These are phyloP conservation scores for Cyberlindnera veronae DNA, from an alignment of 805 yeast species.

Conservation along the genomic window DNA sequence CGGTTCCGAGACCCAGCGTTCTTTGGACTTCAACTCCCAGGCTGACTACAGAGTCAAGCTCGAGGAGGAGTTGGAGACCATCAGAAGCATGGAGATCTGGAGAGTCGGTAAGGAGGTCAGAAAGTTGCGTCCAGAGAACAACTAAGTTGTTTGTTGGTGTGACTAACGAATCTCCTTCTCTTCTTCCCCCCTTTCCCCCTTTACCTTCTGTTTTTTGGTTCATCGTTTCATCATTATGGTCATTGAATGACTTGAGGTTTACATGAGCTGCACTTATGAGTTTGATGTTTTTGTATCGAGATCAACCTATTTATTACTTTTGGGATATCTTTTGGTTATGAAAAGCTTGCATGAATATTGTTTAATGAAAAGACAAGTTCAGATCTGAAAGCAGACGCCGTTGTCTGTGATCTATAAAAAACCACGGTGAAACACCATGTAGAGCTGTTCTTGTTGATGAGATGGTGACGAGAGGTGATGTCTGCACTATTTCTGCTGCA, in stretches of 20 bases:
- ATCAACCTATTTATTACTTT: slow-evolving; percentile 14
- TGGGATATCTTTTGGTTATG: slow-evolving; percentile 17
- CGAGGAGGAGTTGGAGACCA: slow-evolving; percentile 87
- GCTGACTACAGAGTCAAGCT: slow-evolving; percentile 96
- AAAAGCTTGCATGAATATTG: slow-evolving; percentile 33
- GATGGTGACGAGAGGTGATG: neutral
- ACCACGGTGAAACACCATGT: neutral
- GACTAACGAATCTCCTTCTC: neutral
- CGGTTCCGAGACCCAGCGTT: slow-evolving; percentile 97
- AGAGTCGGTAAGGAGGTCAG: slow-evolving; percentile 99
- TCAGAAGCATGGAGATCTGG: slow-evolving; percentile 99
- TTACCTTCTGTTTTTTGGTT: slow-evolving; percentile 12
- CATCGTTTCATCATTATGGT: slow-evolving; percentile 22
- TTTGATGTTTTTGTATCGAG: slow-evolving; percentile 15
- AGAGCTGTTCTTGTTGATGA: neutral
- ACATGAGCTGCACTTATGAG: slow-evolving; percentile 4
- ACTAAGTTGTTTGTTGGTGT: slow-evolving; percentile 40
- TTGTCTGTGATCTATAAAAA: slow-evolving; percentile 1
- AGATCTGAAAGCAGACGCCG: slow-evolving; percentile 6
- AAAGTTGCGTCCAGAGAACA: slow-evolving; percentile 99
- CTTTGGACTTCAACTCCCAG: slow-evolving; percentile 97
- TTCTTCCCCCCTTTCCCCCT: slow-evolving; percentile 14
- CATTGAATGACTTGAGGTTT: slow-evolving; percentile 29
- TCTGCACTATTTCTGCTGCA: too few species aligned
- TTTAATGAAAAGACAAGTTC: slow-evolving; percentile 41